Evolutionary conservation across 2,329 filamentous ascomycete species (phyloP).

Genomic region (Albifimbria verrucaria): DNA sequence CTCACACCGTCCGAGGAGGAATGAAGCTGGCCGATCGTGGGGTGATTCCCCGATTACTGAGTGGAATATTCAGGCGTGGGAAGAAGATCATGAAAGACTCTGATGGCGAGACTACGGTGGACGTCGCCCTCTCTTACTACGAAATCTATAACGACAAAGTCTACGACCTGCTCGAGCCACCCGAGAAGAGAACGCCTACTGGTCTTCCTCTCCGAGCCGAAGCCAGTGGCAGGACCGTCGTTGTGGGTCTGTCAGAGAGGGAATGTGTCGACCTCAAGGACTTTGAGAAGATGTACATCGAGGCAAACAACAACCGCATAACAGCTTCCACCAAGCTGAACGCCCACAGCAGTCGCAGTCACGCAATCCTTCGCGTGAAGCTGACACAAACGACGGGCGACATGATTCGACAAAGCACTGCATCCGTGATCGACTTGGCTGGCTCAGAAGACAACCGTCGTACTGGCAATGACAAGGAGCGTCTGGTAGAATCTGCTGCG

Average conservation of each 20-base stretch:
- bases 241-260: slow-evolving; percentile 81
- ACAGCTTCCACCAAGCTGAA: slow-evolving; percentile 92
- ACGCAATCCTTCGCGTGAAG: slow-evolving; percentile 89
- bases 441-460: slow-evolving; percentile 94
- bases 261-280: slow-evolving; percentile 82
- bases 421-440: slow-evolving; percentile 90
- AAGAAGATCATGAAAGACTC: slow-evolving; percentile 84
- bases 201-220: slow-evolving; percentile 82
- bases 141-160: slow-evolving; percentile 98
- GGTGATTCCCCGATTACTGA: slow-evolving; percentile 81
- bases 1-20: slow-evolving; percentile 92
- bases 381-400: slow-evolving; percentile 72
- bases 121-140: slow-evolving; percentile 83
- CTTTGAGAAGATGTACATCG: slow-evolving; percentile 85
- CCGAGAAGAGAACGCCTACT: slow-evolving; percentile 78
- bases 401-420: slow-evolving; percentile 71
- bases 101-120: slow-evolving; percentile 64
- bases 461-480: slow-evolving; percentile 90
- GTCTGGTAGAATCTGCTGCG: slow-evolving; percentile 89
- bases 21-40: slow-evolving; percentile 82
- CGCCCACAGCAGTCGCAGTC: slow-evolving; percentile 83
- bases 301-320: slow-evolving; percentile 85
- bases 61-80: slow-evolving; percentile 78
- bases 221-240: slow-evolving; percentile 81
- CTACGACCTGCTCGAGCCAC: slow-evolving; percentile 83